Percentiles rank a stretch among this genome's conserved stretches.
Conservation (phyloP, 2,329 filamentous ascomycete species). For the Calonectria pseudoreteaudii region DNA sequence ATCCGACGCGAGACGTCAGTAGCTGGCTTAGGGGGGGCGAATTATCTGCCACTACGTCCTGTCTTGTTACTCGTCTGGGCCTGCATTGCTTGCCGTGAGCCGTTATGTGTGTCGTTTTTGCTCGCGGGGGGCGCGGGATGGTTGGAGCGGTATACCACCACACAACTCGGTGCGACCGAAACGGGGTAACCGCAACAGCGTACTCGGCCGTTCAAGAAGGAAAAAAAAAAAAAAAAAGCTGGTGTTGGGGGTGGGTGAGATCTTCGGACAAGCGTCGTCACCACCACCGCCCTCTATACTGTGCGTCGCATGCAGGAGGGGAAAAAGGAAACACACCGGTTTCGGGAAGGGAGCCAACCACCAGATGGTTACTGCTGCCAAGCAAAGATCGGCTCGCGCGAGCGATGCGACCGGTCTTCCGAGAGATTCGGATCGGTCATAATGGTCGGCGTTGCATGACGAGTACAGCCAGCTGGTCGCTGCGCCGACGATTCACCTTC, state of each 20-base stretch:
- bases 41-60: background rate
- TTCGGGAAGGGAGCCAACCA: background rate
- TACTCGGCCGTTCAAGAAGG: background rate
- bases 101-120: background rate
- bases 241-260: background rate
- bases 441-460: background rate
- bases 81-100: background rate
- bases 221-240: too few species aligned
- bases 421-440: background rate
- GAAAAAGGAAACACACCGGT: conserved; percentile 7
- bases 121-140: conserved; percentile 7
- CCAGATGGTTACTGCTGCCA: background rate
- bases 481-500: background rate
- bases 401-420: background rate
- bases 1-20: background rate
- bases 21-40: background rate
- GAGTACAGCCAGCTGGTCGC: background rate
- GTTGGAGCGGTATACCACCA: background rate
- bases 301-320: background rate
- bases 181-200: background rate
- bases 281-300: background rate
- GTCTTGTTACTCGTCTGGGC: background rate
- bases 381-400: background rate
- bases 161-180: background rate
- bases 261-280: conserved; percentile 7